Evolutionary conservation across 805 yeast species (phyloP).

Genomic region (Starmerella geochares): DNA sequence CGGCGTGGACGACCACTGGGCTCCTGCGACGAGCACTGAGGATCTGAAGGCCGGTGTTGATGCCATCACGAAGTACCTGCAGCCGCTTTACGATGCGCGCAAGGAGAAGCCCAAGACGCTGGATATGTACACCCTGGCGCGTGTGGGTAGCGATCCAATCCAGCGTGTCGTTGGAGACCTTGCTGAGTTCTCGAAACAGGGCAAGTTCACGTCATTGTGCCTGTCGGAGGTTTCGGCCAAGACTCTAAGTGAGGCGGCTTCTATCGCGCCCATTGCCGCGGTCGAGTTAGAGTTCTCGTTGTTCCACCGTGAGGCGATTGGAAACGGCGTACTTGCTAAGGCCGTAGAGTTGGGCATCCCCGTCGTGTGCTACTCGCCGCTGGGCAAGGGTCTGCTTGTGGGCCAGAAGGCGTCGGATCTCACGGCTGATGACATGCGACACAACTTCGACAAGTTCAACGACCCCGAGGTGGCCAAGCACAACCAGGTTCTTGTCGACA

Average conservation of each 20-base stretch:
- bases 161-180: conserved; percentile 51
- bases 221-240: conserved; percentile 60
- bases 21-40: conserved; percentile 45
- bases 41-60: conserved; percentile 42
- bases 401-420: conserved; percentile 44
- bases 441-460: conserved; percentile 45
- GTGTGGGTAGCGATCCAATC: conserved; percentile 49
- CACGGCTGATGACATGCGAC: conserved; percentile 48
- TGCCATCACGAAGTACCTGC: conserved; percentile 27
- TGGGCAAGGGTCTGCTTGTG: conserved; percentile 68
- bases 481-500: conserved; percentile 43
- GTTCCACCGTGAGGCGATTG: conserved; percentile 49
- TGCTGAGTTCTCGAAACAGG: conserved; percentile 32
- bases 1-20: conserved; percentile 35
- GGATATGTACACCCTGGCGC: conserved; percentile 61
- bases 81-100: conserved; percentile 25
- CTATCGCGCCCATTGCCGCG: conserved; percentile 47
- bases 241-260: conserved; percentile 50
- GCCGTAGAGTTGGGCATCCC: conserved; percentile 53
- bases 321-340: conserved; percentile 53
- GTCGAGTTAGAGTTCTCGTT: conserved; percentile 76
- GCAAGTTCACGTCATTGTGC: conserved; percentile 42
- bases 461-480: conserved; percentile 43
- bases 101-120: conserved; percentile 21
- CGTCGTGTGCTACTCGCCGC: conserved; percentile 71